A percentile compares a stretch with the other conserved stretches of the same genome.
These are phyloP conservation scores for Aureobasidium sp. DNA, from an alignment of 2,329 filamentous ascomycete species.

Conservation along the genomic window DNA sequence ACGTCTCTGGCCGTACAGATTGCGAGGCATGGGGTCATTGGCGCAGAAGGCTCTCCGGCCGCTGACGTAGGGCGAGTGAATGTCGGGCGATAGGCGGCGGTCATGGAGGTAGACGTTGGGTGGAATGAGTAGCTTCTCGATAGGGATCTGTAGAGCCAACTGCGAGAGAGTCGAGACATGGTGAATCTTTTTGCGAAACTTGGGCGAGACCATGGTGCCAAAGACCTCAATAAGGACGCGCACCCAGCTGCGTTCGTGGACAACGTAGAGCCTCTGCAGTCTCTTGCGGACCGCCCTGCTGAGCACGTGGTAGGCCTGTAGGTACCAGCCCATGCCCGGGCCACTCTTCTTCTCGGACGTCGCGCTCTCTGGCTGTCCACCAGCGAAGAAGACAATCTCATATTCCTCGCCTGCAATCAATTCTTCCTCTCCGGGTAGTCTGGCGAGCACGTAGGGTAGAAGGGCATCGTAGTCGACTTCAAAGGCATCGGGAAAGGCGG, in stretches of 20 bases:
- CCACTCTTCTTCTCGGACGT: conserved; percentile 40
- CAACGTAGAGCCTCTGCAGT: conserved; percentile 50
- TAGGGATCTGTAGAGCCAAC: conserved; percentile 44
- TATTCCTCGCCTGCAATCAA: conserved; percentile 48
- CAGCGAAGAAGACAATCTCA: conserved; percentile 52
- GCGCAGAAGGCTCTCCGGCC: conserved; percentile 42
- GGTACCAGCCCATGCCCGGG: conserved; percentile 50
- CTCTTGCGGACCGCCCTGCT: conserved; percentile 49
- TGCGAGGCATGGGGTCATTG: conserved; percentile 42
- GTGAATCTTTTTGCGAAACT: conserved; percentile 52
- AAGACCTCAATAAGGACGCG: conserved; percentile 50
- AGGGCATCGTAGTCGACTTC: conserved; percentile 49
- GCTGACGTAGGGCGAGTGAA: conserved; percentile 40
- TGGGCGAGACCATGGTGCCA: conserved; percentile 50
- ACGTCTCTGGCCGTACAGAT: conserved; percentile 38
- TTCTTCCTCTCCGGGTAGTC: conserved; percentile 50
- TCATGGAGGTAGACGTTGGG: conserved; percentile 49
- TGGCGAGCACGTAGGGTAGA: conserved; percentile 48
- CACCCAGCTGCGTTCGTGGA: conserved; percentile 52
- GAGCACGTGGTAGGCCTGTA: conserved; percentile 51
- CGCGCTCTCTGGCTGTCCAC: conserved; percentile 41
- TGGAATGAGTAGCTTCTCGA: conserved; percentile 48
- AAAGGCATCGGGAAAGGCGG: conserved; percentile 49
- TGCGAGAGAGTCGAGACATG: conserved; percentile 46
- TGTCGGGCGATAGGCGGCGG: conserved; percentile 42